These are phyloP conservation scores for Stagonosporopsis vannaccii DNA, from an alignment of 2,329 filamentous ascomycete species.

Conservation along the genomic window DNA sequence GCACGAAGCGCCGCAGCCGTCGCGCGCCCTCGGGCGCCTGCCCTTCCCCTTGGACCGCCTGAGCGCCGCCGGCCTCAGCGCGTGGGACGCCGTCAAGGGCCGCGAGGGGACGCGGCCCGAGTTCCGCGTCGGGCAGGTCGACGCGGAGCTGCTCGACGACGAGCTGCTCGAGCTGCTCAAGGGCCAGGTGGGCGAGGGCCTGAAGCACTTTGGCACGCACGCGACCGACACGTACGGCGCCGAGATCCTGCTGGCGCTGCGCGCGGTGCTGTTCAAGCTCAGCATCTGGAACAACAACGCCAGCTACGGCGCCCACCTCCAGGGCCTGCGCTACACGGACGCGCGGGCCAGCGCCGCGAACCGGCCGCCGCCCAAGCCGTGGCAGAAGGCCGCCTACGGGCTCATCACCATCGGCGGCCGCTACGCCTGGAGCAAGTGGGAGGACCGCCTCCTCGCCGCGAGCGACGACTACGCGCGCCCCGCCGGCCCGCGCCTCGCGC, in stretches of 20 bases:
- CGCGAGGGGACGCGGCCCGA: conserved; percentile 82
- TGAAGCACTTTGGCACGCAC: conserved; percentile 83
- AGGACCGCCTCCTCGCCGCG: conserved; percentile 79
- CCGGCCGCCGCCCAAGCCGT: conserved; percentile 74
- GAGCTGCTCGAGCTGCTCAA: conserved; percentile 87
- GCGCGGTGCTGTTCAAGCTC: conserved; percentile 88
- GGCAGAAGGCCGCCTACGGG: conserved; percentile 86
- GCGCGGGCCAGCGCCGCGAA: conserved; percentile 64
- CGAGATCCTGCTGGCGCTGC: conserved; percentile 80
- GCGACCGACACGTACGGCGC: conserved; percentile 85
- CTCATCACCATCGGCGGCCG: conserved; percentile 84
- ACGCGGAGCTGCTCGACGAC: conserved; percentile 93
- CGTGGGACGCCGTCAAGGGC: conserved; percentile 76
- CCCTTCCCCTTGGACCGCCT: conserved; percentile 68
- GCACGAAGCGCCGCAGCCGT: conserved; percentile 50
- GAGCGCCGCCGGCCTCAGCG: conserved; percentile 56
- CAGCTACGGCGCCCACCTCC: conserved; percentile 90
- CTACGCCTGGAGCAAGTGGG: conserved; percentile 93
- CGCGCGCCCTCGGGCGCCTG: conserved; percentile 52
- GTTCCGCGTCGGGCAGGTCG: conserved; percentile 94
- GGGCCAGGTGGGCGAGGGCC: conserved; percentile 82
- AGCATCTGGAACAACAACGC: conserved; percentile 97
- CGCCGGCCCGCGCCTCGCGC: conserved; percentile 58
- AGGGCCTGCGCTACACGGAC: conserved; percentile 90
- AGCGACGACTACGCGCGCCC: conserved; percentile 74